Conservation (phyloP, 1,139 yeast genomes). For the Taphrina sp. region DNA sequence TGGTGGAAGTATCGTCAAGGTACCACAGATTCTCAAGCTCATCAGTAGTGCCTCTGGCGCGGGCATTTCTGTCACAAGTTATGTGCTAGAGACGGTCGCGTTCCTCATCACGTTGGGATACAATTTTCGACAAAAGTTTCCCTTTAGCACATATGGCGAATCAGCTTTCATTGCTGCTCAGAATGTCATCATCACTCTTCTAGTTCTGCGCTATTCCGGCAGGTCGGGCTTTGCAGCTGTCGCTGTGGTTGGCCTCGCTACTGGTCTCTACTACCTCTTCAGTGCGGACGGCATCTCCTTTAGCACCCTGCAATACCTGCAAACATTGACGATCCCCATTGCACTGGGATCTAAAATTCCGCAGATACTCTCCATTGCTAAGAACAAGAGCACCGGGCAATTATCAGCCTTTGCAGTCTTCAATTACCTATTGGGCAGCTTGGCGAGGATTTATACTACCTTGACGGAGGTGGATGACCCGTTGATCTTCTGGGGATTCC, state of each 20-base stretch:
- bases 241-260: slow-evolving; percentile 40
- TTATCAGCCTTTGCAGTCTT: slow-evolving; percentile 56
- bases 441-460: slow-evolving; percentile 60
- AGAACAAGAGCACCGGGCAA: slow-evolving; percentile 55
- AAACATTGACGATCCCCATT: slow-evolving; percentile 54
- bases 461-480: slow-evolving; percentile 48
- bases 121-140: slow-evolving; percentile 47
- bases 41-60: slow-evolving; percentile 43
- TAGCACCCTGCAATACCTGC: slow-evolving; percentile 45
- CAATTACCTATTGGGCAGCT: slow-evolving; percentile 57
- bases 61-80: slow-evolving; percentile 46
- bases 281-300: slow-evolving; percentile 38
- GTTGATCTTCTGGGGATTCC: slow-evolving; percentile 44
- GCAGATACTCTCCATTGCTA: slow-evolving; percentile 54
- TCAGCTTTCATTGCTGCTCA: slow-evolving; percentile 48
- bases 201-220: slow-evolving; percentile 42
- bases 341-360: slow-evolving; percentile 57
- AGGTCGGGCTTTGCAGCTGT: slow-evolving; percentile 32
- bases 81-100: slow-evolving; percentile 47
- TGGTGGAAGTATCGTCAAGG: slow-evolving; percentile 45
- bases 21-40: slow-evolving; percentile 47
- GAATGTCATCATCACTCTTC: slow-evolving; percentile 45
- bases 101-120: slow-evolving; percentile 48
- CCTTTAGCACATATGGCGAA: slow-evolving; percentile 52
- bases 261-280: slow-evolving; percentile 35